Conservation (phyloP, 2,329 filamentous ascomycete species). For the Diplodia intermedia region DNA sequence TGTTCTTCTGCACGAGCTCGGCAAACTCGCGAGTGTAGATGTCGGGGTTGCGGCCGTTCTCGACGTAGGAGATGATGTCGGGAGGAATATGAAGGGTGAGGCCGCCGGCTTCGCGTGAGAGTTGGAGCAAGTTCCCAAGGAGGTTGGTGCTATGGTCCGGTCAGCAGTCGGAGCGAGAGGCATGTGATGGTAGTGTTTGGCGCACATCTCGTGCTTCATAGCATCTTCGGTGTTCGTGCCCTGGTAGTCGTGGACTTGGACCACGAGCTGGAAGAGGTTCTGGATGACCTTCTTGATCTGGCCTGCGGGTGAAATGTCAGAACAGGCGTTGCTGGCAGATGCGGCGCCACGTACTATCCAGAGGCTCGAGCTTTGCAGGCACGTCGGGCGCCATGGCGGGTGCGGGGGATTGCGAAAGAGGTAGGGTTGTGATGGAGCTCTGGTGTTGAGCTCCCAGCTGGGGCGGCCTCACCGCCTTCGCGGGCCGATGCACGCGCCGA, state of each 20-base stretch:
- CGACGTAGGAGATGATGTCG: conserved; percentile 69
- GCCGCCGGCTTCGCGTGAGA: conserved; percentile 58
- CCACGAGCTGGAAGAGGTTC: conserved; percentile 65
- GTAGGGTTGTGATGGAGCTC: conserved; percentile 20
- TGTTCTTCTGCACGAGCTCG: conserved; percentile 67
- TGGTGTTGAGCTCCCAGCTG: conserved; percentile 30
- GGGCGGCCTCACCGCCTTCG: conserved; percentile 14
- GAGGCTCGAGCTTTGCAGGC: conserved; percentile 33
- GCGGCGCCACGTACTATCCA: conserved; percentile 39
- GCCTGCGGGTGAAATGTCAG: conserved; percentile 42
- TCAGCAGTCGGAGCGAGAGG: neutral
- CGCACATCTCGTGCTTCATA: conserved; percentile 65
- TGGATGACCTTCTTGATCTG: conserved; percentile 68
- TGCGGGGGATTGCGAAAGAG: conserved; percentile 8
- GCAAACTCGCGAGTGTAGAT: conserved; percentile 72
- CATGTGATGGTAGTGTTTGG: neutral
- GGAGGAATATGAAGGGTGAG: conserved; percentile 63
- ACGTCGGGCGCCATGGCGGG: conserved; percentile 28
- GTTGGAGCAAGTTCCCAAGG: conserved; percentile 60
- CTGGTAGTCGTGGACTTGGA: conserved; percentile 67
- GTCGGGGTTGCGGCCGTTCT: conserved; percentile 68
- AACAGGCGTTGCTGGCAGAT: conserved; percentile 19
- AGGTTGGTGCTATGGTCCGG: conserved; percentile 43
- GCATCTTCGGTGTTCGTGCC: conserved; percentile 63
- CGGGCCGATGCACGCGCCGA: conserved; percentile 29